Conservation (phyloP, 441 rosid species). For the Arabidopsis lyrata region DNA sequence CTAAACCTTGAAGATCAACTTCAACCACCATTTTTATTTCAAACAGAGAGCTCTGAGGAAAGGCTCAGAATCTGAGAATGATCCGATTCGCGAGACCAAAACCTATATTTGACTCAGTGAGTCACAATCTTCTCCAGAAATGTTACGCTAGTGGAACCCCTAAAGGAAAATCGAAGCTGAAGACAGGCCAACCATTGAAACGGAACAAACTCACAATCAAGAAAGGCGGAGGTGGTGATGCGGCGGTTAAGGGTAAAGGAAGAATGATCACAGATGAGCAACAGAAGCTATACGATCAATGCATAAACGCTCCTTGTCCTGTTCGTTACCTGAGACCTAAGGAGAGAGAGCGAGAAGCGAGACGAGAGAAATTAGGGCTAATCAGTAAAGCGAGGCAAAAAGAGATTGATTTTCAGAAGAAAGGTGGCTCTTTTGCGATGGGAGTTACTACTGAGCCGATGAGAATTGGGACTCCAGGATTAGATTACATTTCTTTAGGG, state of each 20-base stretch:
- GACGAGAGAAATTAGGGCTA: constrained; percentile 75
- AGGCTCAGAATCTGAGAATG: constrained; percentile 44
- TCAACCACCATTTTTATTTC: constrained; percentile 1
- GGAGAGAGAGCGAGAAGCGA: constrained; percentile 65
- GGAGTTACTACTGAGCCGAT: constrained; percentile 66
- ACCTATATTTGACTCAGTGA: constrained; percentile 43
- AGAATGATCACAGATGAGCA: constrained; percentile 51
- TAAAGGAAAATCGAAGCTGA: constrained; percentile 73
- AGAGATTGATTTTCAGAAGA: constrained; percentile 73
- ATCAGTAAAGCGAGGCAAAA: constrained; percentile 64
- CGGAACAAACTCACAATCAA: constrained; percentile 60
- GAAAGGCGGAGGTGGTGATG: constrained; percentile 44
- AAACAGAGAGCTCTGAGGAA: constrained; percentile 2
- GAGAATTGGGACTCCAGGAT: constrained; percentile 71
- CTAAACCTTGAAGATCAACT: background rate
- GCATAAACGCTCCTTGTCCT: constrained; percentile 79
- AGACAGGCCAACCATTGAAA: constrained; percentile 60
- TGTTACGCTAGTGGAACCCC: constrained; percentile 77
- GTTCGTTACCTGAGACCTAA: constrained; percentile 66
- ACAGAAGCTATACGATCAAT: constrained; percentile 57
- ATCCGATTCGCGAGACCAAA: constrained; percentile 51
- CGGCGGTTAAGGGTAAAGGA: constrained; percentile 32
- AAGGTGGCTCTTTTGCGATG: constrained; percentile 52
- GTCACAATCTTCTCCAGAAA: constrained; percentile 56
- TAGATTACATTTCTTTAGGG: constrained; percentile 75